Evolutionary conservation across 139 green algal genomes (phyloP), one percentile per base, ranked within the genome.

Genomic region (Coelastrella sp.): DNA sequence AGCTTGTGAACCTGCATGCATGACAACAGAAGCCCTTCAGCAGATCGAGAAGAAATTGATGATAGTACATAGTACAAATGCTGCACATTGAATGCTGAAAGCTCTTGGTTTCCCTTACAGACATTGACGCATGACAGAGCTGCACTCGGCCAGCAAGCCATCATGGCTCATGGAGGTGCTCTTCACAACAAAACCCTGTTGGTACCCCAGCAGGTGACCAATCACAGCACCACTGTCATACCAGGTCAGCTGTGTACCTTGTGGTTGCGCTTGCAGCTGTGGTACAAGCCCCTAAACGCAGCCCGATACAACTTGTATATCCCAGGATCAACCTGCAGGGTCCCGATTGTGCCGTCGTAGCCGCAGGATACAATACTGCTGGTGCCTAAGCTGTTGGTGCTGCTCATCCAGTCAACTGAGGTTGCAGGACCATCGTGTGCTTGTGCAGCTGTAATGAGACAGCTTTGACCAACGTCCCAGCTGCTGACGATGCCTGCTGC

Each of bases 241-340:
- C 8, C 61, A 13, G 8, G 11, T 71, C 11, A 10, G 17, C 7
- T 6, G 57, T 47, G 32, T 32, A 90, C 85, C 74, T 90, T 84
- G 59, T 83, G 66, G 16, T n/a, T 83, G 47, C 64, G 64, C 78
- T 86, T 85, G 87, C 77, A 82, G 64, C 11, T 75, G 87, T 86
- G 71, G 20, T 91, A 91, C 77, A 91, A 58, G 16, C 47, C 60
- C 19, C 57, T 22, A 64, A 91, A 91, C 2, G 87, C 87, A 8
- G 66, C 64, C 7, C 54, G 58, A 47, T 87, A 91, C 74, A 75
- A 22, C 59, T 61, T 74, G 20, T 54, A 68, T 56, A 84, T 83
- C 66, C 86, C 66, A 8, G 66, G 58, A 57, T 90, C 86, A 16
- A 88, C 19, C 66, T 88, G 86, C 60, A 90, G 61, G 20, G 65